These are phyloP conservation scores for Epichloe brachyelytri DNA, from an alignment of 2,329 filamentous ascomycete species.

Conservation along the genomic window DNA sequence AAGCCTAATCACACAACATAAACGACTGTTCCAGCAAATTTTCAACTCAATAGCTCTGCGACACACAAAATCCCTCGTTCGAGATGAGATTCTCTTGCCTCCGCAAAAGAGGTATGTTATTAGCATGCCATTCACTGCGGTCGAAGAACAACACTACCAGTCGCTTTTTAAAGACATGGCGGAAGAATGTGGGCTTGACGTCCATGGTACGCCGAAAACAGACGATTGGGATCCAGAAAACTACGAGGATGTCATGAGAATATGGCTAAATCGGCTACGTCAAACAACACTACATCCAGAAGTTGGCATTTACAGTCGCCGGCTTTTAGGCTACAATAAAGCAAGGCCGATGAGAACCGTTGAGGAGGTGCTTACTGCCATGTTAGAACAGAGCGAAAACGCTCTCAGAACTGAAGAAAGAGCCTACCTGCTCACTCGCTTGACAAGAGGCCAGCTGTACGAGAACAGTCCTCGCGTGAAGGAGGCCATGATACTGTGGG, in stretches of 20 bases:
- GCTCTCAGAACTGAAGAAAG: conserved; percentile 57
- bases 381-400: conserved; percentile 76
- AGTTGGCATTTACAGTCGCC: conserved; percentile 54
- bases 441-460: conserved; percentile 63
- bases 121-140: conserved; percentile 75
- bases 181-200: conserved; percentile 51
- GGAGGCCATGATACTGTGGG: conserved; percentile 60
- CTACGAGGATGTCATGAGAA: conserved; percentile 59
- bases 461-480: conserved; percentile 59
- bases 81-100: conserved; percentile 67
- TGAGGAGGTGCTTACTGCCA: conserved; percentile 72
- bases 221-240: conserved; percentile 54
- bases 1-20: conserved; percentile 47
- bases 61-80: conserved; percentile 72
- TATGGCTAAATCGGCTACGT: conserved; percentile 63
- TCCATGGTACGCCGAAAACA: conserved; percentile 46
- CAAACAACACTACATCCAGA: conserved; percentile 81
- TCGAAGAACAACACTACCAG: conserved; percentile 84
- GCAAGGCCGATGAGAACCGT: conserved; percentile 65
- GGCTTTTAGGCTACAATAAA: conserved; percentile 46
- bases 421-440: conserved; percentile 45
- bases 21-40: conserved; percentile 51
- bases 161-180: conserved; percentile 66
- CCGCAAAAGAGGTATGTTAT: conserved; percentile 77
- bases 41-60: conserved; percentile 64